A percentile compares a stretch with the other conserved stretches of the same genome.
phyloP scores from a whole-genome alignment of 345 rosid genomes.

The Draba incana region DNA sequence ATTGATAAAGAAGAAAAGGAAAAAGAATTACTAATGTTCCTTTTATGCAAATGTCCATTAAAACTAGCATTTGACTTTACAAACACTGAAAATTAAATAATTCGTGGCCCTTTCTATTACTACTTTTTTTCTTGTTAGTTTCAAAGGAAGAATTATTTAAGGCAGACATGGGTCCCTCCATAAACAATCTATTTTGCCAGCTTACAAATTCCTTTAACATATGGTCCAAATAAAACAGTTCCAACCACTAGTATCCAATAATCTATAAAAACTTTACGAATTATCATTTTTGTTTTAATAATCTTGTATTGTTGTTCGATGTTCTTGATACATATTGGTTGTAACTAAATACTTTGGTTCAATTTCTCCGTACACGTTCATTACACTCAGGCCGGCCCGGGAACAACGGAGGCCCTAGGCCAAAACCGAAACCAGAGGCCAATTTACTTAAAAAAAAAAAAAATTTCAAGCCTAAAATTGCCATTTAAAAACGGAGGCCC shows the following conservation, averaged over 20 bases:
- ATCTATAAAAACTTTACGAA: background rate
- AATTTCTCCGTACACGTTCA: background rate
- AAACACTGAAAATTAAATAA: slow-evolving; percentile 10
- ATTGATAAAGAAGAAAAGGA: background rate
- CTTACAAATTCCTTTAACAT: slow-evolving; percentile 38
- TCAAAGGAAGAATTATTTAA: slow-evolving; percentile 38
- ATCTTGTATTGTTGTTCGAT: slow-evolving; percentile 12
- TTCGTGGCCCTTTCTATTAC: background rate
- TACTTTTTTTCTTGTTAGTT: slow-evolving; percentile 22
- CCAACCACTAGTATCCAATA: slow-evolving; percentile 38
- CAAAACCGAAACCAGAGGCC: too few relatives aligned
- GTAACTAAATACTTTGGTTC: slow-evolving; percentile 4
- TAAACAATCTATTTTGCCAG: slow-evolving; percentile 36
- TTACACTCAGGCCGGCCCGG: too few relatives aligned
- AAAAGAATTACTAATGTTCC: background rate
- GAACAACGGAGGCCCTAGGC: too few relatives aligned
- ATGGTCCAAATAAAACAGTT: slow-evolving; percentile 40
- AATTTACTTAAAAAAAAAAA: too few relatives aligned
- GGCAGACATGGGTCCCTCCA: slow-evolving; percentile 35
- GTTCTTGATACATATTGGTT: background rate
- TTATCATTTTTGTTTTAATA: background rate
- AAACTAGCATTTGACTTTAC: slow-evolving; percentile 35
- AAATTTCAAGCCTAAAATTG: too few relatives aligned
- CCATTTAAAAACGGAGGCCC: too few relatives aligned
- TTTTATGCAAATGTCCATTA: slow-evolving; percentile 25